These are phyloP conservation scores for Cephalotrichum gorgonifer DNA, from an alignment of 2,329 filamentous ascomycete genomes.

Conservation along the genomic window DNA sequence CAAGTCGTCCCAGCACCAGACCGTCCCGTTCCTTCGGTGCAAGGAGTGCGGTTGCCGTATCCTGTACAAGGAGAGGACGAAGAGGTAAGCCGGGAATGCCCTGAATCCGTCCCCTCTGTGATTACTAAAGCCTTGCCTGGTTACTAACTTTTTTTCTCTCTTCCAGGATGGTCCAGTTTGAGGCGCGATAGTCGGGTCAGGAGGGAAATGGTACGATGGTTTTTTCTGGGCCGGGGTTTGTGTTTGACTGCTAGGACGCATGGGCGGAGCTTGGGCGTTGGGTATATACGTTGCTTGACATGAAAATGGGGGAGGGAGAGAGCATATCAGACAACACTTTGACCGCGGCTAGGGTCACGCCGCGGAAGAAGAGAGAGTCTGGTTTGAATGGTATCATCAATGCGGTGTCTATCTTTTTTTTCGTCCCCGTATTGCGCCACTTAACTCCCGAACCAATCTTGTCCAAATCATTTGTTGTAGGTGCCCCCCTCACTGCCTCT, in stretches of 20 bases:
- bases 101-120: background rate
- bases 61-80: constrained; percentile 94
- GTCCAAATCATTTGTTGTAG: background rate
- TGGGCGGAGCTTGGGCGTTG: background rate
- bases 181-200: constrained; percentile 68
- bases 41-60: constrained; percentile 92
- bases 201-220: background rate
- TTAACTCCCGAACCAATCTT: background rate
- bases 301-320: background rate
- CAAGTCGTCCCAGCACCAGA: constrained; percentile 36
- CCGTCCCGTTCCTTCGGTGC: constrained; percentile 86
- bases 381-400: constrained; percentile 4
- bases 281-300: background rate
- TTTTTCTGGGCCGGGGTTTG: background rate
- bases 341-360: too few species aligned
- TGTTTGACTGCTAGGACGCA: background rate
- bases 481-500: constrained; percentile 16
- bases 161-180: constrained; percentile 91
- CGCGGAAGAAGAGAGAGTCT: too few species aligned
- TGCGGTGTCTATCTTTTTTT: background rate
- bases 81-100: constrained; percentile 57
- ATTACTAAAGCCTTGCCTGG: too few species aligned
- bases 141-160: constrained; percentile 10
- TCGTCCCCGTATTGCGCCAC: background rate
- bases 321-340: too few species aligned